Conservation (phyloP, 2,329 filamentous ascomycete genomes). For the Coniochaeta prunicola region DNA sequence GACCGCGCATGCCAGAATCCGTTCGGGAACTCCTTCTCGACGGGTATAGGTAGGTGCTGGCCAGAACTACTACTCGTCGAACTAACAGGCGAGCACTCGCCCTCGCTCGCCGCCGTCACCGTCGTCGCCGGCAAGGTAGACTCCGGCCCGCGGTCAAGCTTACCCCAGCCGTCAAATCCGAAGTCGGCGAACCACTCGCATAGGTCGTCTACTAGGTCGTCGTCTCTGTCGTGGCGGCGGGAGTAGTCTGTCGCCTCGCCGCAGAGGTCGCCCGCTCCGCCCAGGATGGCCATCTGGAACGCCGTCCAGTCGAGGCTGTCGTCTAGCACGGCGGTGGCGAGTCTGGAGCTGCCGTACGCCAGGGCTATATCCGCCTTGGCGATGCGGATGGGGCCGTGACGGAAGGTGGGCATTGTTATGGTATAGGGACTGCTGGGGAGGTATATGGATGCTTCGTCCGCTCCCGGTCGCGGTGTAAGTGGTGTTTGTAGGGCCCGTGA, state of each 20-base stretch:
- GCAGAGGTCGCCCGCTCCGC: conserved; percentile 45
- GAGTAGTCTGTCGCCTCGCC: conserved; percentile 34
- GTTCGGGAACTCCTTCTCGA: conserved; percentile 25
- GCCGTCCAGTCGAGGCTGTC: conserved; percentile 55
- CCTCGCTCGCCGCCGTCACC: conserved; percentile 2
- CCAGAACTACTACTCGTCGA: conserved; percentile 9
- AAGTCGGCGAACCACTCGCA: conserved; percentile 44
- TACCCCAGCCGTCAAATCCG: conserved; percentile 35
- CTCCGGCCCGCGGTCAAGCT: conserved; percentile 17
- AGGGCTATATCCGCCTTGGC: conserved; percentile 32
- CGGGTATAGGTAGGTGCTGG: conserved; percentile 27
- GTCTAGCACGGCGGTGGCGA: conserved; percentile 29
- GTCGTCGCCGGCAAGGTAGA: neutral
- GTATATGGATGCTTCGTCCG: conserved; percentile 36
- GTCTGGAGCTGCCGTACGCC: conserved; percentile 9
- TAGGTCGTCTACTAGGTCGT: conserved; percentile 41
- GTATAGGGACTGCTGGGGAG: conserved; percentile 42
- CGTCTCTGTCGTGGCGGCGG: conserved; percentile 23
- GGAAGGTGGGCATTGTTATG: conserved; percentile 38
- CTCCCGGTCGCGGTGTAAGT: neutral
- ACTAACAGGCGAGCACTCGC: neutral
- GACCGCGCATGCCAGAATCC: conserved; percentile 14
- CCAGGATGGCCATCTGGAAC: conserved; percentile 58
- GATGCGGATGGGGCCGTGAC: conserved; percentile 49
- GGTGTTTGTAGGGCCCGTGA: neutral